Evolutionary conservation across 148 eudicot genomes (phyloP).

Genomic region (Vaccinium vitisidaea): DNA sequence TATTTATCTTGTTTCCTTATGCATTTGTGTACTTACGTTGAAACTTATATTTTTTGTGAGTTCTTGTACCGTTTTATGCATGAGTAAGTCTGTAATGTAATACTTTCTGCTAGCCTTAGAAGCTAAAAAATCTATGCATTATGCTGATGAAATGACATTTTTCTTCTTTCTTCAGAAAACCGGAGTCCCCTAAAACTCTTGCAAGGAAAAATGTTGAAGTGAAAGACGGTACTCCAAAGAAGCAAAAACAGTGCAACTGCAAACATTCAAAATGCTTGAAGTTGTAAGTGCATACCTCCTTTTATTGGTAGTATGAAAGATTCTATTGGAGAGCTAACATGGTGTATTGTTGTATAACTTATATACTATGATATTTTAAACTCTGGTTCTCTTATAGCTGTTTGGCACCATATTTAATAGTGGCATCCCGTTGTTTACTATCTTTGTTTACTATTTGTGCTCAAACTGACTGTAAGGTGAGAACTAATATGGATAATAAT

Average conservation of each 20-base stretch:
- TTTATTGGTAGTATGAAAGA: neutral
- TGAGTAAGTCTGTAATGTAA: neutral
- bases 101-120: neutral
- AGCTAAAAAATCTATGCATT: neutral
- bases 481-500: neutral
- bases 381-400: neutral
- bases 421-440: neutral
- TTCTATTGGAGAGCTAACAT: neutral
- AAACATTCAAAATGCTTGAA: conserved; percentile 94
- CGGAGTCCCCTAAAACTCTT: conserved; percentile 79
- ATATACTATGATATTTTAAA: neutral
- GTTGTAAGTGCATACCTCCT: conserved; percentile 58
- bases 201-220: conserved; percentile 58
- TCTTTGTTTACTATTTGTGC: neutral
- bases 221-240: conserved; percentile 95
- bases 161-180: conserved; percentile 53
- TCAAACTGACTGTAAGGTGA: neutral
- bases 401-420: neutral
- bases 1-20: conserved; percentile 2
- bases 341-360: neutral
- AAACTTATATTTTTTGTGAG: neutral
- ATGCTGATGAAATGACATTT: neutral
- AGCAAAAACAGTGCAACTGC: conserved; percentile 96
- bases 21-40: neutral
- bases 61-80: neutral